Percentiles rank a stretch among this genome's conserved stretches.
phyloP scores from a whole-genome alignment of 2,329 filamentous ascomycete species.

The Fusarium sp. region DNA sequence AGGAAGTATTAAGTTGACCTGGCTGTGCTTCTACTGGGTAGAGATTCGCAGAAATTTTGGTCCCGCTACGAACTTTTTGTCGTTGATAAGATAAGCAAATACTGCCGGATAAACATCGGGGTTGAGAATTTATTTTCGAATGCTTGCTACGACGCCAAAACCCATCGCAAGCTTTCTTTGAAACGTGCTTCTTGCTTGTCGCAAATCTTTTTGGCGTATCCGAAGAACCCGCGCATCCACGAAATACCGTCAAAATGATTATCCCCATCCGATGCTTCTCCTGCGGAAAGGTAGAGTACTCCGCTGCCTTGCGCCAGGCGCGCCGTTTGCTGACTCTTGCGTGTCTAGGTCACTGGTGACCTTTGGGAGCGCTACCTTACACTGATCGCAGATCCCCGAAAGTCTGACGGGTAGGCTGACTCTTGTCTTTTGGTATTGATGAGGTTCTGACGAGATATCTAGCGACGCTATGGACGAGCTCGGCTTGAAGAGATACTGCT shows the following conservation, averaged over 20 bases:
- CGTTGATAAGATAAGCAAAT: constrained; percentile 56
- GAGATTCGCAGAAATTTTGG: constrained; percentile 55
- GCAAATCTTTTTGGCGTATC: constrained; percentile 37
- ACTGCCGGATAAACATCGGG: constrained; percentile 50
- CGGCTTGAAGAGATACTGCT: constrained; percentile 96
- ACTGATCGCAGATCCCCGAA: constrained; percentile 79
- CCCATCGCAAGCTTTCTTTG: constrained; percentile 35
- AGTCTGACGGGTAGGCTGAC: constrained; percentile 76
- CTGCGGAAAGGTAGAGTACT: constrained; percentile 87
- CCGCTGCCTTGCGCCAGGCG: constrained; percentile 19
- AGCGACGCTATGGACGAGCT: constrained; percentile 97
- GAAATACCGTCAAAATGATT: constrained; percentile 80
- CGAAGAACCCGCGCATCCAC: constrained; percentile 24
- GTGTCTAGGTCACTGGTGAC: constrained; percentile 87
- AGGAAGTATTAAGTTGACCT: constrained; percentile 18
- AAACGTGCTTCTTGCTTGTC: constrained; percentile 40
- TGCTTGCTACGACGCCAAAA: constrained; percentile 27
- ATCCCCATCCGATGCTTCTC: constrained; percentile 99
- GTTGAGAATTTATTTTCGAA: constrained; percentile 47
- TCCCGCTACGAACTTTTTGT: constrained; percentile 56
- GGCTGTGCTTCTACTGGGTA: constrained; percentile 28
- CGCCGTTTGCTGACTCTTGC: constrained; percentile 44
- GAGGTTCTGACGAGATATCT: constrained; percentile 43
- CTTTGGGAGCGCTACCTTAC: constrained; percentile 97
- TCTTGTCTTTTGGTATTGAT: neutral